phyloP scores from a whole-genome alignment of 495 filamentous ascomycete genomes.

The Penicillium manginii region DNA sequence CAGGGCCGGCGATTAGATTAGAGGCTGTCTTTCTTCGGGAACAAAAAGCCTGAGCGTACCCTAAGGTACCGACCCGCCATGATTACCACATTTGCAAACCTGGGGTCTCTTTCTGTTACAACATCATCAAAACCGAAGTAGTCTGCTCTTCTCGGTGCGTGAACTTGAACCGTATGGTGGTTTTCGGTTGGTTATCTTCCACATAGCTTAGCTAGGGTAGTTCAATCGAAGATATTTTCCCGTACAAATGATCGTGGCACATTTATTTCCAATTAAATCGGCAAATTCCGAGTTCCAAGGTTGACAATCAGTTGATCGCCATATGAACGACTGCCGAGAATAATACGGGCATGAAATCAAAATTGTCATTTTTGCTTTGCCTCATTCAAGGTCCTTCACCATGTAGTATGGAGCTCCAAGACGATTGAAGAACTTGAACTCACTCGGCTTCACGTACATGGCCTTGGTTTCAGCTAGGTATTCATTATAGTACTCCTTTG shows the following conservation, averaged over 20 bases:
- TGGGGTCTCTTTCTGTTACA: conserved; percentile 22
- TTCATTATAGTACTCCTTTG: conserved; percentile 54
- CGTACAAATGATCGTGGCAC: background rate
- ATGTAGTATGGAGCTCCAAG: conserved; percentile 37
- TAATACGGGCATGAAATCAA: too few species aligned
- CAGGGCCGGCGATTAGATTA: conserved; percentile 21
- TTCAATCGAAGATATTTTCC: conserved; percentile 20
- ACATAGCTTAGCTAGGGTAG: conserved; percentile 31
- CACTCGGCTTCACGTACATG: conserved; percentile 52
- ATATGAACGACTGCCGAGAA: too few species aligned
- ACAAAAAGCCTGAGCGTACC: conserved; percentile 7
- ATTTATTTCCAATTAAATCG: too few species aligned
- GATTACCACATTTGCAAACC: conserved; percentile 9
- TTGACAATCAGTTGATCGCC: too few species aligned
- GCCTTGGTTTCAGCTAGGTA: conserved; percentile 51
- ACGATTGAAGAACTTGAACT: conserved; percentile 40
- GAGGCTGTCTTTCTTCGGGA: conserved; percentile 12
- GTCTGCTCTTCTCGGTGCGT: conserved; percentile 8
- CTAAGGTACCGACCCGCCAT: conserved; percentile 4
- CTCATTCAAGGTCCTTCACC: conserved; percentile 21
- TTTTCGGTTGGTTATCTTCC: conserved; percentile 27
- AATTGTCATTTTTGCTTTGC: too few species aligned
- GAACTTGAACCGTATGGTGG: conserved; percentile 24
- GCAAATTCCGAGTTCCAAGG: too few species aligned
- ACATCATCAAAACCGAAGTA: conserved; percentile 17